Evolutionary conservation across 192 early-diverging fungal species (phyloP).

Genomic region (Glomus cerebriforme): DNA sequence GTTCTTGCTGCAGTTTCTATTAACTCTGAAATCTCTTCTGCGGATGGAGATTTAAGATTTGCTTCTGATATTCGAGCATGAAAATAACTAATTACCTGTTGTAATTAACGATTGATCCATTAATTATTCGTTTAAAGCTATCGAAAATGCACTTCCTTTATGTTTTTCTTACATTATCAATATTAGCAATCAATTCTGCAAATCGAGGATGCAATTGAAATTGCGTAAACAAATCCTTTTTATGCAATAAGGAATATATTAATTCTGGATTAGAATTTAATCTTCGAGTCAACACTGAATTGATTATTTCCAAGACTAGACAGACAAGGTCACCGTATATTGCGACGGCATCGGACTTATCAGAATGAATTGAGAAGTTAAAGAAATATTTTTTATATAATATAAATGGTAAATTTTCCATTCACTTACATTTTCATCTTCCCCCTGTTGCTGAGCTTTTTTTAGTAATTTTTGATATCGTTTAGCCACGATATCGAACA

Average conservation of each 20-base stretch:
- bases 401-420: background rate
- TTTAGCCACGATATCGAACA: conserved; percentile 69
- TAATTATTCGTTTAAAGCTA: background rate
- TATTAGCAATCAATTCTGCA: conserved; percentile 60
- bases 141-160: background rate
- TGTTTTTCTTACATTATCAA: conserved; percentile 42
- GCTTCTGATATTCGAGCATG: conserved; percentile 61
- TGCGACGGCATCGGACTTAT: conserved; percentile 45
- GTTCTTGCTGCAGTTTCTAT: conserved; percentile 67
- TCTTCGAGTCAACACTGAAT: conserved; percentile 62
- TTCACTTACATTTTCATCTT: conserved; percentile 44
- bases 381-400: background rate
- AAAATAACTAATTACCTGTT: conserved; percentile 65
- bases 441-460: conserved; percentile 37
- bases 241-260: conserved; percentile 68
- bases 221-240: conserved; percentile 62
- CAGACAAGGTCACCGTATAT: conserved; percentile 70
- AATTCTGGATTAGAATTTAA: conserved; percentile 69
- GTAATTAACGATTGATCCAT: background rate
- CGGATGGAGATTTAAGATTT: conserved; percentile 64
- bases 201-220: conserved; percentile 58
- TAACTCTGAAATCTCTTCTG: conserved; percentile 62
- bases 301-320: conserved; percentile 71
- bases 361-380: background rate
- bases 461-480: conserved; percentile 61